Base-by-base conservation (phyloP, 169 alveolate genomes). In the Plasmodium reichenowi region DNA sequence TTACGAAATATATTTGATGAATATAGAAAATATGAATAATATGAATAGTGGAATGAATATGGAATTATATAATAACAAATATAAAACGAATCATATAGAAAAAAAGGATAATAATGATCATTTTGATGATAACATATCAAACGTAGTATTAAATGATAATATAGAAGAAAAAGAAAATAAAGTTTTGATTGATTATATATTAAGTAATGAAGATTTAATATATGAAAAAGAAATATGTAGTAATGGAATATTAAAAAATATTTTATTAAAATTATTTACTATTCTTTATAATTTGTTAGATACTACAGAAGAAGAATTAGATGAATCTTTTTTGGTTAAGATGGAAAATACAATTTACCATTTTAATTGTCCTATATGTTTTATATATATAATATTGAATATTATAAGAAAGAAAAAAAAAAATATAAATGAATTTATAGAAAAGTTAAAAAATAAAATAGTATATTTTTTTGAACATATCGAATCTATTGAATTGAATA, bases 291-390 rank as follows among this genome's bases (percentile, higher is more conserved):
- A 76, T 58, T 66, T 76, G 29, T 43, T 76, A 45, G 78, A 76
- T 43, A 76, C 26, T 43, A 76, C 52, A 13, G 60, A 76, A 24
- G 89, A 76, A 59, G 15, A 64, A 52, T 64, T 48, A 64, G 63
- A 54, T 9, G 78, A 76, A 43, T 58, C 32, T 10, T 76, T 76
- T 54, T 64, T 76, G 60, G 32, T 64, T 50, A 76, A 43, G 29
- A 24, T 76, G 70, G 89, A 76, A 20, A 8, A 76, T 13, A 54
- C 76, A 10, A 76, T 76, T 62, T 76, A 64, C 38, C 56, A 76
- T 22, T 76, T 76, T 68, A 76, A 63, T 7, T 76, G 89, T 50
- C 89, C 89, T 26, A 20, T 76, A 13, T 76, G 89, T 38, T 68
- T 76, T 47, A 76, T 76, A 7, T 76, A 76, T 43, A 76, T 76